Base-by-base conservation (phyloP, 2,329 filamentous ascomycete species). In the Trichocomaceae sp. region DNA sequence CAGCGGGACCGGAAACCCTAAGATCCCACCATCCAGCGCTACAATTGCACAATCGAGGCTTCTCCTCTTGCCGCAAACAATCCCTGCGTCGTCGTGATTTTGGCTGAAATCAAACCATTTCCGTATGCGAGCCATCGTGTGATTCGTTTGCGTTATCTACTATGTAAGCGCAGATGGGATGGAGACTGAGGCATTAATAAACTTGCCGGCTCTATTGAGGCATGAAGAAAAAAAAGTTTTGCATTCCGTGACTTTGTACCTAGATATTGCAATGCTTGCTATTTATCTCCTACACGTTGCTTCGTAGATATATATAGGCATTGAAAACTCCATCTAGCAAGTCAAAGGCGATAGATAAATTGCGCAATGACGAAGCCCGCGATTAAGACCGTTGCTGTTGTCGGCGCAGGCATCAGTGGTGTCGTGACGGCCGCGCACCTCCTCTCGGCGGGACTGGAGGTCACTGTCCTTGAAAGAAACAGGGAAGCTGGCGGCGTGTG, bases 401-500 rank as follows among this genome's bases (percentile, higher is more conserved):
- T 80, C 44, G 78, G 78, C 22, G 77, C 78, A n/a, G 77, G 78
- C 3, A 74, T 80, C 33, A 77, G 75, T 56, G 78, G 78, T 20
- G 71, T 80, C 5, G 68, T 72, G 1, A 67, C 75, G 45, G 77
- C 76, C 29, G 71, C 71, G 15, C 75, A 80, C 66, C 66, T 80
- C n/a, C 67, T 71, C 26, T 64, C 65, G 46, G 66, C 68, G 7
- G 77, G 75, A 0, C 53, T 79, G 4, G 70, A 81, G 8, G 77
- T 82, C 1, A 77, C 73, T 0, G 74, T 83, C 0, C 83, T 79
- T 58, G 81, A 84, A 58, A 71, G 81, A 52, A 77, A 73, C 4
- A 69, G 69, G 52, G 73, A 69, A 15, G 72, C 75, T n/a, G 81
- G 81, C 2, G 81, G 81, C 13, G 74, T 81, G 26, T 83, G 81